A percentile compares a stretch with the other conserved stretches of the same genome.
phyloP scores from a whole-genome alignment of 2,329 filamentous ascomycete species.

The Trichoderma afroharzianum region DNA sequence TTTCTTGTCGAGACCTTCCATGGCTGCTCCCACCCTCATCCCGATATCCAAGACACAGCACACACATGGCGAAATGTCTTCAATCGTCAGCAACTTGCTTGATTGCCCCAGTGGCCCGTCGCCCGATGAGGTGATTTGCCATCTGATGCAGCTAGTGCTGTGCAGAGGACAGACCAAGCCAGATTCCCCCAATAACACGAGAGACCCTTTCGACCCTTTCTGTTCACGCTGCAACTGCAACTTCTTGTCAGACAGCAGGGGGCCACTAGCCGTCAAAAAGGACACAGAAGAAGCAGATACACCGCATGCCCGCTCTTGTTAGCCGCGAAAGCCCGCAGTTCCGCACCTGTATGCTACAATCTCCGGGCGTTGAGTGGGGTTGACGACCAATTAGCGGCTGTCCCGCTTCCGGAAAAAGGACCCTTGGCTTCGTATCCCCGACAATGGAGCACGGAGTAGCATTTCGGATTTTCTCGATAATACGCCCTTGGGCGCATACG shows the following conservation, averaged over 20 bases:
- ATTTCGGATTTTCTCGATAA: not conserved
- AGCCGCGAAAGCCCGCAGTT: not conserved
- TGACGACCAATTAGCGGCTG: not conserved
- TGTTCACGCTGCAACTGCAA: not conserved
- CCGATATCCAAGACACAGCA: not conserved
- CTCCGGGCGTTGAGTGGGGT: conserved; percentile 6
- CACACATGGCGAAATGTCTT: not conserved
- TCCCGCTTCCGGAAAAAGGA: not conserved
- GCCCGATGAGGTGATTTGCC: conserved; percentile 14
- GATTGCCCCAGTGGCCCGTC: not conserved
- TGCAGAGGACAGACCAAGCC: not conserved
- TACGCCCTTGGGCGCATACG: not conserved
- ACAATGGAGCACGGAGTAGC: not conserved
- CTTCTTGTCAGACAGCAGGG: conserved; percentile 1
- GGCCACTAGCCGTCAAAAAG: not conserved
- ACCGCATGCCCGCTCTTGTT: not conserved
- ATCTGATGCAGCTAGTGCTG: not conserved
- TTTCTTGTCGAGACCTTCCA: not conserved
- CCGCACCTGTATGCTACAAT: not conserved
- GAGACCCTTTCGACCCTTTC: not conserved
- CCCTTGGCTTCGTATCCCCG: not conserved
- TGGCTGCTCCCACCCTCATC: not conserved
- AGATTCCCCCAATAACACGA: not conserved
- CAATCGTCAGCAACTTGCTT: not conserved
- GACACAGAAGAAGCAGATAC: not conserved